Conservation (phyloP, 2,329 filamentous ascomycete genomes). For the Ophiocordyceps camponoti-floridani region DNA sequence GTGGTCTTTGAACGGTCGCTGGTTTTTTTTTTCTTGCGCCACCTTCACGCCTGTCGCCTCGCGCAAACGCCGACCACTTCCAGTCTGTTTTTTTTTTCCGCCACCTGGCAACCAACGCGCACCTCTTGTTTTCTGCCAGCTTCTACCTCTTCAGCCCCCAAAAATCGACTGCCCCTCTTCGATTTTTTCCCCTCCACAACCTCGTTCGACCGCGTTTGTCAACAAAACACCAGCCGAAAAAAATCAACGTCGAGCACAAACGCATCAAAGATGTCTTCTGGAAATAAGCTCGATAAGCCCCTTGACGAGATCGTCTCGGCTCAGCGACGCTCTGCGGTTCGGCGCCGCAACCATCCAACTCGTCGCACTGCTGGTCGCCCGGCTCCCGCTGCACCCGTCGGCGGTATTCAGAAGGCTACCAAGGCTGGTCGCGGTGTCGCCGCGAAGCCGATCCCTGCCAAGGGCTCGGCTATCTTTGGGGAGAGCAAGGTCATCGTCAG, state of each 20-base stretch:
- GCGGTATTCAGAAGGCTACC: slow-evolving; percentile 68
- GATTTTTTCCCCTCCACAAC: too few relatives aligned
- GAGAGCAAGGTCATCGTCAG: slow-evolving; percentile 97
- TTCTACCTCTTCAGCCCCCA: not conserved
- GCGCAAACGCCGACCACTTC: not conserved
- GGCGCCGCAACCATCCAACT: slow-evolving; percentile 25
- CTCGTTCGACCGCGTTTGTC: not conserved
- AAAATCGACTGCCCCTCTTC: not conserved
- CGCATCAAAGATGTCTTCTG: slow-evolving; percentile 57
- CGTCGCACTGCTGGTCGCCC: slow-evolving; percentile 34
- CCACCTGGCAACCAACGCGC: not conserved
- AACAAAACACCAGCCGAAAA: not conserved
- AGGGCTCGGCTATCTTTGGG: slow-evolving; percentile 39
- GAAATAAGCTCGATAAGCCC: slow-evolving; percentile 78
- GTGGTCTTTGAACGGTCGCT: too few relatives aligned
- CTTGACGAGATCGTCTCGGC: slow-evolving; percentile 93
- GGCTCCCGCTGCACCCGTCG: slow-evolving; percentile 51
- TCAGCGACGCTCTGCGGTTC: slow-evolving; percentile 37
- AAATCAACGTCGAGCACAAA: slow-evolving; percentile 6
- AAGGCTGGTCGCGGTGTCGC: slow-evolving; percentile 40
- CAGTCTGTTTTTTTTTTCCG: not conserved
- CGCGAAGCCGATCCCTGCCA: slow-evolving; percentile 45
- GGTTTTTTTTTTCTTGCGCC: too few relatives aligned
- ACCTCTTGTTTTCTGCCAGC: not conserved
- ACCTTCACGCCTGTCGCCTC: not conserved